Evolutionary conservation across 106 monocot species (phyloP).

Genomic region (Platanthera guangdongensis): DNA sequence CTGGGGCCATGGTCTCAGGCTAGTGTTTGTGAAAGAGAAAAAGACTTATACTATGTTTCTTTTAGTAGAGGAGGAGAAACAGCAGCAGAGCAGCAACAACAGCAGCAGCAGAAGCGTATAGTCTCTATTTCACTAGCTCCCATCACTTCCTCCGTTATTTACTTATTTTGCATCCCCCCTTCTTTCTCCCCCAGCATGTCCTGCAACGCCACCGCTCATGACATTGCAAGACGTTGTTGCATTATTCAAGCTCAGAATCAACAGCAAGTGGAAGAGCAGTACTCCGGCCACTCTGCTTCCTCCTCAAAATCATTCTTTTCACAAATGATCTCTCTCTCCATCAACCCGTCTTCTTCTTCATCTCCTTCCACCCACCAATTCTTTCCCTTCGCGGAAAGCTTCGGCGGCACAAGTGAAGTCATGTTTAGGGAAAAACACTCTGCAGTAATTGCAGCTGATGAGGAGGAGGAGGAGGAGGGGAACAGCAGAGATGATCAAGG

Average conservation of each 20-base stretch:
- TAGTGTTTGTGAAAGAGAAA: slow-evolving; percentile 3
- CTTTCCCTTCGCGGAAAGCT: not conserved
- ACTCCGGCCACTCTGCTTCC: not conserved
- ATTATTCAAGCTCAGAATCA: not conserved
- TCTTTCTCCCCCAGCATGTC: not conserved
- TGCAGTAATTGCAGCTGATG: not conserved
- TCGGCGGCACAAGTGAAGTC: not conserved
- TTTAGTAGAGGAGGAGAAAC: not conserved
- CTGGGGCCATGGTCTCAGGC: slow-evolving; percentile 5
- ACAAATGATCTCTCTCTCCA: slow-evolving; percentile 11
- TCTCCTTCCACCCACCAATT: not conserved
- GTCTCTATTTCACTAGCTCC: no score
- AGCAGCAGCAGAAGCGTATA: not conserved
- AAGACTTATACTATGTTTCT: slow-evolving; percentile 3
- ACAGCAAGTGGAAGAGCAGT: no score
- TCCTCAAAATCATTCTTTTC: slow-evolving; percentile 1
- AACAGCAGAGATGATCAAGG: slow-evolving; percentile 1
- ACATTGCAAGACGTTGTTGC: not conserved
- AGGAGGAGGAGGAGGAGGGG: slow-evolving; percentile 7
- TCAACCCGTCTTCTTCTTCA: not conserved
- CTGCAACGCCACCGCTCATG: not conserved
- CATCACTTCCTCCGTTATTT: not conserved
- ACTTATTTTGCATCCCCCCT: not conserved
- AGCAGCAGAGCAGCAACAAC: no score
- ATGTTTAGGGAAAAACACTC: not conserved